phyloP scores from a whole-genome alignment of 2,329 filamentous ascomycete species.

The Alternaria solani region DNA sequence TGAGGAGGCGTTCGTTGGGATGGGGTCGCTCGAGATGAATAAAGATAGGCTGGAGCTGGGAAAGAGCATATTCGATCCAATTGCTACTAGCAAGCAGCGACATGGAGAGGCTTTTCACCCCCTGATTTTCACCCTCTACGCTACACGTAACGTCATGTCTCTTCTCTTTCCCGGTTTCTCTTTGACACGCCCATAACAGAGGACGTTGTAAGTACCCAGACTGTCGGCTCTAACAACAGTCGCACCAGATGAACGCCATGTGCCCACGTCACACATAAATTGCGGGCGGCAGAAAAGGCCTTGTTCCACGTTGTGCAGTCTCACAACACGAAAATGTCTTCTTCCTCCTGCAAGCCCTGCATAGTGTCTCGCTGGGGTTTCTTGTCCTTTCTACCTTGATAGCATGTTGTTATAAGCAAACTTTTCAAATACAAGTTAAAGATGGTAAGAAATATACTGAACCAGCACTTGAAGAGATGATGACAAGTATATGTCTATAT shows the following conservation, averaged over 20 bases:
- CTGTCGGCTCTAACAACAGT: conserved; percentile 7
- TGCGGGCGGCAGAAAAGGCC: conserved; percentile 1
- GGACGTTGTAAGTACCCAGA: too few species aligned
- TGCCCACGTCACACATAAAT: conserved; percentile 13
- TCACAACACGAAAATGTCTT: conserved; percentile 14
- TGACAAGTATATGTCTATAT: too few species aligned
- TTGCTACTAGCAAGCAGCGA: background rate
- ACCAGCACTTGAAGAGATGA: too few species aligned
- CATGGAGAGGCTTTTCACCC: too few species aligned
- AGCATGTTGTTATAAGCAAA: too few species aligned
- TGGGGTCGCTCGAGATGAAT: background rate
- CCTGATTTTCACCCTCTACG: background rate
- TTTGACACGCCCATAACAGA: too few species aligned
- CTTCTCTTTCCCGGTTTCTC: background rate
- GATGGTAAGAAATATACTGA: too few species aligned
- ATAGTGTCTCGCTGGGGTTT: background rate
- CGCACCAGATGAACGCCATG: conserved; percentile 18
- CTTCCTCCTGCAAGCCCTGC: too few species aligned
- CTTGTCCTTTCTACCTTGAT: too few species aligned
- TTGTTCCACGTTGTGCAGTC: conserved; percentile 22
- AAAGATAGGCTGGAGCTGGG: background rate
- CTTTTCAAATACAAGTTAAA: too few species aligned
- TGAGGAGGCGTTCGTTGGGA: background rate
- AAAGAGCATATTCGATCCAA: background rate
- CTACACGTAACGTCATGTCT: background rate